Percentiles rank a stretch among this genome's conserved stretches.
Conservation (phyloP, 108 stramenopile genomes). For the Craspedostauros australis region DNA sequence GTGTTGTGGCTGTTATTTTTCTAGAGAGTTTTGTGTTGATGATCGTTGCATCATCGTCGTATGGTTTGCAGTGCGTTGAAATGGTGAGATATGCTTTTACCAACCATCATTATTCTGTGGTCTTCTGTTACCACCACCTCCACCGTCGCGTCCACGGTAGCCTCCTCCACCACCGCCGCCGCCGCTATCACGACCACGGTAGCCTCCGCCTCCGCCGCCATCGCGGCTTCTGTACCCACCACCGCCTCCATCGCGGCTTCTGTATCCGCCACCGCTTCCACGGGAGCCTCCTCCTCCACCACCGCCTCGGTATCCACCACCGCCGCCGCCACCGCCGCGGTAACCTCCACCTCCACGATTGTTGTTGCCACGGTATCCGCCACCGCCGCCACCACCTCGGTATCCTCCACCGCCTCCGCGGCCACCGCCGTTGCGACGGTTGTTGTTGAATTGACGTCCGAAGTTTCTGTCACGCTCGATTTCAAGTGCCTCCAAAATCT, state of each 20-base stretch:
- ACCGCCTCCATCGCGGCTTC: slow-evolving; percentile 7
- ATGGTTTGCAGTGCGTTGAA: no score
- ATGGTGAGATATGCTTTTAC: slow-evolving; percentile 9
- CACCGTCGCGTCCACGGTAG: slow-evolving; percentile 5
- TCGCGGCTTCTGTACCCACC: neutral
- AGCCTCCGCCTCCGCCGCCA: slow-evolving; percentile 7
- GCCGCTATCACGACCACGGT: slow-evolving; percentile 12
- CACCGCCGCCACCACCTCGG: slow-evolving; percentile 11
- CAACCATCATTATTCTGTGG: no score
- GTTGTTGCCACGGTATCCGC: slow-evolving; percentile 26
- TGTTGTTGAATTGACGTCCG: slow-evolving; percentile 22
- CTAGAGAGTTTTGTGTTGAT: no score
- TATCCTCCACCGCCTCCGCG: slow-evolving; percentile 44
- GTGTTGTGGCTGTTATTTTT: no score
- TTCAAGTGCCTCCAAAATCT: slow-evolving; percentile 63
- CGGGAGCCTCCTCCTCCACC: slow-evolving; percentile 22
- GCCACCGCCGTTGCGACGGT: slow-evolving; percentile 3
- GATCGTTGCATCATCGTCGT: no score
- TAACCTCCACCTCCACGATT: slow-evolving; percentile 10
- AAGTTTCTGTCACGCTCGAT: slow-evolving; percentile 70
- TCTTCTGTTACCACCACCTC: slow-evolving; percentile 7
- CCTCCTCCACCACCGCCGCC: slow-evolving; percentile 9
- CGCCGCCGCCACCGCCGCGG: slow-evolving; percentile 5
- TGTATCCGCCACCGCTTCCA: slow-evolving; percentile 1
- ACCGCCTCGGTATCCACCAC: slow-evolving; percentile 17